Percentiles rank a stretch among this genome's conserved stretches.
Evolutionary conservation across 202 grass and related monocot genomes (phyloP).

Genomic region (Elaeis oleifera): DNA sequence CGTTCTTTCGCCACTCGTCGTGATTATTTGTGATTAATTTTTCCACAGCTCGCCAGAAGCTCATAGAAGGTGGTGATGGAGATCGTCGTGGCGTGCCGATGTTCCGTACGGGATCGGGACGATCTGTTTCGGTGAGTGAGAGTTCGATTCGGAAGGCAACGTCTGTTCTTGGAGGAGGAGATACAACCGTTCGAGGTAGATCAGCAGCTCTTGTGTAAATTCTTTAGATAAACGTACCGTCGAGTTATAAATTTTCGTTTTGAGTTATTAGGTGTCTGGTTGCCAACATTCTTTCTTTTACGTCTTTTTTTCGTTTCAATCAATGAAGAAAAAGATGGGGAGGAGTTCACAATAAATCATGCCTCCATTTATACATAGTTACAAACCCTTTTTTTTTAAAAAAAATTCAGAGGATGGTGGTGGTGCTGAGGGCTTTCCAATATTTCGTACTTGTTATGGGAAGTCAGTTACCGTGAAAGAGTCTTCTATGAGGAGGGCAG

Average conservation of each 20-base stretch:
- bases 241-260: neutral
- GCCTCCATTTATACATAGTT: neutral
- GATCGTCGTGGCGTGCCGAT: conserved; percentile 16
- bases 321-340: neutral
- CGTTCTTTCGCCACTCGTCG: neutral
- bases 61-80: conserved; percentile 10
- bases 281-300: neutral
- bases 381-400: too few relatives aligned
- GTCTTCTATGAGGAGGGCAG: conserved; percentile 37
- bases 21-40: neutral
- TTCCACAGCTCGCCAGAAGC: conserved; percentile 13
- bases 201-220: neutral
- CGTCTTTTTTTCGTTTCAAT: neutral
- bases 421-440: conserved; percentile 18
- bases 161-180: conserved; percentile 30
- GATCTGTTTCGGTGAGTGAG: conserved; percentile 33
- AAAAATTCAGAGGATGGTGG: conserved; percentile 5
- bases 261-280: neutral
- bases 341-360: neutral
- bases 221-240: neutral
- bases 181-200: conserved; percentile 23
- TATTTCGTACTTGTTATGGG: conserved; percentile 30
- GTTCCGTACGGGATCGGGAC: conserved; percentile 50
- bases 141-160: conserved; percentile 44
- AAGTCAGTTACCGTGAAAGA: conserved; percentile 25